Evolutionary conservation across 2,329 filamentous ascomycete species (phyloP), one percentile per base, ranked within the genome.

Genomic region (Pleoardoris graminearum): DNA sequence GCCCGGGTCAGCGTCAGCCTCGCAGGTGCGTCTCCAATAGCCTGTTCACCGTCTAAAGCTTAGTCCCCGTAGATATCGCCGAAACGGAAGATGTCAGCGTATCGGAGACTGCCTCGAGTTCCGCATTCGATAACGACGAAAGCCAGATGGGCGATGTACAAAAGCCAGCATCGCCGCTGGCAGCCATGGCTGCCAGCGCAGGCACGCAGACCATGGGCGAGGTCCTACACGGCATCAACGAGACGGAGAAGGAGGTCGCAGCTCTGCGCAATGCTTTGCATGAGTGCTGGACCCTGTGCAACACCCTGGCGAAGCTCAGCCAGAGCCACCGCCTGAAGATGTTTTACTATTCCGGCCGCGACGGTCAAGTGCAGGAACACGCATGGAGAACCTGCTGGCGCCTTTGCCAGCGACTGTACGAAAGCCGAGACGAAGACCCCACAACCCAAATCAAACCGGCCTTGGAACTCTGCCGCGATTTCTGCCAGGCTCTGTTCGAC

Each of bases 311-410:
- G 19, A 90, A 84, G 58, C 80, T 96, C 16, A 96, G 91, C 71
- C 92, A 89, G 16, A 88, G 88, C 58, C 90, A 96, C 67, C 85
- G 91, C 23, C 84, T 90, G 61, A 82, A 89, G 17, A 86, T 91
- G 27, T 93, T 94, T 72, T 86, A 85, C 70, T 88, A 83, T 62
- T 86, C 88, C 1, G 86, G 85, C 11, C 64, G 65, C 22, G 87
- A 85, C 10, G 87, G 88, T 0, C 87, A 91, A 60, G 84, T 87
- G 23, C 89, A 96, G 67, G 90, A 96, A 69, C 87, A 88, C 63
- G 91, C 92, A 0, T 97, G 92, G 93, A 91, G 89, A 71, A 89
- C 88, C 56, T 97, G 92, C 75, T 97, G 92, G 93, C 89, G 88
- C 63, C 78, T 97, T 21, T 97, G 92, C 68, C 90, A 96, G 69